phyloP scores from a whole-genome alignment of 306 rosid species.

The Rosa lucieae region DNA sequence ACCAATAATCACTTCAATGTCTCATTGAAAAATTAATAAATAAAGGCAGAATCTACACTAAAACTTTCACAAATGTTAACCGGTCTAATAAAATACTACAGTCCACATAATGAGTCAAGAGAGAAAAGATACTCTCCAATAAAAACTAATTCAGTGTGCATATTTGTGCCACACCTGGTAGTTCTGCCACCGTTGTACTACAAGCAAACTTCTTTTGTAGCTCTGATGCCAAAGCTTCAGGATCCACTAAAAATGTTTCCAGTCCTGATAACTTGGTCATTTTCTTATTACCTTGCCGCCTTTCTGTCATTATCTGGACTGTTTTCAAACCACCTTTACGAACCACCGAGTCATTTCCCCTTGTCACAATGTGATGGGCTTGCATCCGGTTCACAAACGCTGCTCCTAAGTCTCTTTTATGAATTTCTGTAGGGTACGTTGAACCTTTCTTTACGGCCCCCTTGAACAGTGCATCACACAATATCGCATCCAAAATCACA shows the following conservation, averaged over 20 bases:
- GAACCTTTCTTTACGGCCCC: slow-evolving; percentile 88
- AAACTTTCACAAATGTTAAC: too few relatives aligned
- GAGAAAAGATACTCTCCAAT: not conserved
- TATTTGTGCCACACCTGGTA: slow-evolving; percentile 58
- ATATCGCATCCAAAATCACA: slow-evolving; percentile 62
- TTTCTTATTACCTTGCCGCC: slow-evolving; percentile 92
- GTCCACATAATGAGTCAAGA: not conserved
- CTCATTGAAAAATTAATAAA: too few relatives aligned
- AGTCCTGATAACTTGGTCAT: slow-evolving; percentile 85
- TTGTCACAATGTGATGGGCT: slow-evolving; percentile 79
- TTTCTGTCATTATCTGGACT: slow-evolving; percentile 82
- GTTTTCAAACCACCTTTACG: slow-evolving; percentile 85
- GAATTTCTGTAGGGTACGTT: slow-evolving; percentile 83
- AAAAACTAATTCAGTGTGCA: not conserved
- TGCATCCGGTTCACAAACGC: slow-evolving; percentile 81
- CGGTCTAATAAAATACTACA: not conserved
- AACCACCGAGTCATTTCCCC: slow-evolving; percentile 81
- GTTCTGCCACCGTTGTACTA: slow-evolving; percentile 81
- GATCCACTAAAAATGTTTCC: slow-evolving; percentile 81
- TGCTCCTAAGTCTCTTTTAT: slow-evolving; percentile 73
- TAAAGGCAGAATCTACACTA: not conserved
- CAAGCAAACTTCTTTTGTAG: slow-evolving; percentile 96
- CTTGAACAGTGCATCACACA: slow-evolving; percentile 86
- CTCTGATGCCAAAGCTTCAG: slow-evolving; percentile 86
- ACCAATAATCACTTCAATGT: too few relatives aligned